Conservation (phyloP, 2,329 filamentous ascomycete species). For the Zymoseptoria passerinii region DNA sequence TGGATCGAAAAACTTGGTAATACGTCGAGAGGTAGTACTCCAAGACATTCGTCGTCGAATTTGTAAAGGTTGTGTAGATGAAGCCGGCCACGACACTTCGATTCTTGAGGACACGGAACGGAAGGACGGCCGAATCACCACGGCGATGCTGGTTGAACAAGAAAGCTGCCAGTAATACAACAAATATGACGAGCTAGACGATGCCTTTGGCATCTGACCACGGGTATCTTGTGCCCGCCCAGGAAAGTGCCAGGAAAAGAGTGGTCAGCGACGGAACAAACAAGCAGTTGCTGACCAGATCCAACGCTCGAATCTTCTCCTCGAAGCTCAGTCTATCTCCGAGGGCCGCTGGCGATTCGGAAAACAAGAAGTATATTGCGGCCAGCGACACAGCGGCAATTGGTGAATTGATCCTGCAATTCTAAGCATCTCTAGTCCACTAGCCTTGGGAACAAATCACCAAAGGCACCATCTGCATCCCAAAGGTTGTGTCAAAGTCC, state of each 20-base stretch:
- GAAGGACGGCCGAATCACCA: slow-evolving; percentile 28
- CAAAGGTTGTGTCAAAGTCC: slow-evolving; percentile 28
- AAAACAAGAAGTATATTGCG: slow-evolving; percentile 4
- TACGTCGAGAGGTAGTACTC: slow-evolving; percentile 4
- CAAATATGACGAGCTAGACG: slow-evolving; percentile 28
- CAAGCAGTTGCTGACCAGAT: slow-evolving; percentile 28
- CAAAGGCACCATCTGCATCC: slow-evolving; percentile 31
- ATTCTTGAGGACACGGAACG: slow-evolving; percentile 27
- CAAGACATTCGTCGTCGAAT: not conserved
- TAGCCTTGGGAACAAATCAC: not conserved
- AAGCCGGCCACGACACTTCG: slow-evolving; percentile 20
- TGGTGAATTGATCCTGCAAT: slow-evolving; percentile 31
- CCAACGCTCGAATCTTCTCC: slow-evolving; percentile 22
- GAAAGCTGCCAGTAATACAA: slow-evolving; percentile 28
- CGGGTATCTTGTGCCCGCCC: slow-evolving; percentile 31
- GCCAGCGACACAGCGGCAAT: slow-evolving; percentile 20
- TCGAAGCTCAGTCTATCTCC: slow-evolving; percentile 2
- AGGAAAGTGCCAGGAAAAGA: slow-evolving; percentile 27
- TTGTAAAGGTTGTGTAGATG: slow-evolving; percentile 9
- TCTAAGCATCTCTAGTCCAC: not conserved
- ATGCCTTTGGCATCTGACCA: slow-evolving; percentile 31
- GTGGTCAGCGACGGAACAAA: slow-evolving; percentile 28
- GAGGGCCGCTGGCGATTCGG: slow-evolving; percentile 6
- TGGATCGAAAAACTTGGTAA: not conserved
- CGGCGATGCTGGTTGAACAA: slow-evolving; percentile 24